phyloP scores from a whole-genome alignment of 2,329 filamentous ascomycete genomes.

The Cytospora schulzeri region DNA sequence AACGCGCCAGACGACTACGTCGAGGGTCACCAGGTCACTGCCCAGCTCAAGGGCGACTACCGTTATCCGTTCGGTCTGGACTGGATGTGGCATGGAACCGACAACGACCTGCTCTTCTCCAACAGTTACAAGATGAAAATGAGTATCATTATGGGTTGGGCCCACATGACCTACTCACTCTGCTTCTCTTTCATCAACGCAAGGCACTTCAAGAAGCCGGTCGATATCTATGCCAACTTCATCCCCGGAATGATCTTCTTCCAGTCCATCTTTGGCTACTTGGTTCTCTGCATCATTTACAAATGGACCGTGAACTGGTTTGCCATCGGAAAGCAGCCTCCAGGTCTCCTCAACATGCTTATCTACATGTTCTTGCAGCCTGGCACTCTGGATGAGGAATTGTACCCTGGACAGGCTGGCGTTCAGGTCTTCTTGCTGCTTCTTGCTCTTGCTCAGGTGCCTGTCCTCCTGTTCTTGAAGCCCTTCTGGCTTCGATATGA shows the following conservation, averaged over 20 bases:
- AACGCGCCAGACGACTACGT: conserved; percentile 67
- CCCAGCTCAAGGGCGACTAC: conserved; percentile 69
- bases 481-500: conserved; percentile 93
- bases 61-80: conserved; percentile 95
- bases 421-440: conserved; percentile 81
- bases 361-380: conserved; percentile 99
- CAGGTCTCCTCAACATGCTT: conserved; percentile 94
- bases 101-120: conserved; percentile 92
- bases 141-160: conserved; percentile 95
- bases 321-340: conserved; percentile 66
- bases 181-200: conserved; percentile 93
- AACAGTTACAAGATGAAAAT: conserved; percentile 99
- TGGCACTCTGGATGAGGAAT: conserved; percentile 68
- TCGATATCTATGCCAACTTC: conserved; percentile 98
- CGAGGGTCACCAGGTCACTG: conserved; percentile 64
- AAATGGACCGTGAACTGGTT: conserved; percentile 95
- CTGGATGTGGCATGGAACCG: conserved; percentile 93
- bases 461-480: conserved; percentile 90
- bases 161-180: conserved; percentile 97
- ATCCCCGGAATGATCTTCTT: conserved; percentile 99
- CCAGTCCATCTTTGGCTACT: conserved; percentile 97
- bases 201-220: conserved; percentile 88
- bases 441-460: conserved; percentile 83
- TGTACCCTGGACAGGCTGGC: conserved; percentile 76
- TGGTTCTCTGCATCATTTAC: conserved; percentile 91